Evolutionary conservation across 805 yeast species (phyloP), one percentile per base, ranked within the genome.

Genomic region (Candida corydali): DNA sequence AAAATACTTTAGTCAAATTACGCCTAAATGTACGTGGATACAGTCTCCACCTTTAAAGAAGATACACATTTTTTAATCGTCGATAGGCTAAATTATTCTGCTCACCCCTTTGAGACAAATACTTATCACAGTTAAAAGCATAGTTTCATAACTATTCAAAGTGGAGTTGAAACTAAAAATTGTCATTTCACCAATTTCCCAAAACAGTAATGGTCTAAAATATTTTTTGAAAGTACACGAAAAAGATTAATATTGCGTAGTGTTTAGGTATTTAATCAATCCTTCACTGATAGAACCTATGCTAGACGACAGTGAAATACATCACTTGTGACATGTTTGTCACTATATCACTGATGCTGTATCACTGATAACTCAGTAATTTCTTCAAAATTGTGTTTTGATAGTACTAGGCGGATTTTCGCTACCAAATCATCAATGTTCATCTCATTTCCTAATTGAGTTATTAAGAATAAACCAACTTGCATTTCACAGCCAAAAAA

Each of bases 361-460:
- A n/a, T n/a, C n/a, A n/a, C n/a, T n/a, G n/a, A n/a, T n/a, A n/a
- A n/a, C n/a, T n/a, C n/a, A n/a, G n/a, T n/a, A n/a, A n/a, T n/a
- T n/a, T n/a, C n/a, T n/a, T n/a, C n/a, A n/a, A n/a, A n/a, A n/a
- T n/a, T n/a, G n/a, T n/a, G n/a, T n/a, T n/a, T n/a, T n/a, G 23
- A 7, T 7, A 20, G 9, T 20, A 20, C 7, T 9, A 7, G 9
- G 23, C 23, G 8, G 9, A 20, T 20, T 7, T 20, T 20, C 23
- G 23, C 23, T 20, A 20, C 23, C 23, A 20, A 20, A 20, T 20
- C 7, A 17, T n/a, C 16, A 9, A 26, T n/a, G 5, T 16, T 29
- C 26, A 34, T 34, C 17, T 26, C 37, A 34, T 27, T 34, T 34
- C 37, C 37, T 34, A 34, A 34, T 26, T 20, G 12, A 29, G 37